Evolutionary conservation across 805 yeast species (phyloP), one percentile per base, ranked within the genome.

Genomic region (Yarrowia keelungensis): DNA sequence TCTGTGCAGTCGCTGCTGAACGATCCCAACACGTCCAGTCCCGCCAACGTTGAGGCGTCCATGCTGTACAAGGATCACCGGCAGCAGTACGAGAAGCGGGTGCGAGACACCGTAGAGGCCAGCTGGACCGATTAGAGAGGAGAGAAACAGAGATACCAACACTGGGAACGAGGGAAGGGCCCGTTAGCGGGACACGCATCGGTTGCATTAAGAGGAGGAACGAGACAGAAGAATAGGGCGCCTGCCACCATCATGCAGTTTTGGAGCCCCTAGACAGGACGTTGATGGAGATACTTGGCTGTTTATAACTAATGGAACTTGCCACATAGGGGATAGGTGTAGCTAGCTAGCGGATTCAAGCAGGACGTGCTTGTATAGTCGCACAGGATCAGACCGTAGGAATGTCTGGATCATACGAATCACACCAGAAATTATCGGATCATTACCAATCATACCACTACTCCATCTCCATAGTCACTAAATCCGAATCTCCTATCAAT

Each of bases 1-100:
- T 91, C 97, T 36, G 88, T 95, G 69, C 99, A 95, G 78, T 76
- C 81, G 71, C 83, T 95, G 71, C 82, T 95, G 73, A 95, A 95
- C 79, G 99, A 95, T 77, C 99, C 99, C 16, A 95, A 95, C 77
- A 96, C 93, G 59, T 88, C 93, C 66, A 90, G 97, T 32, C 99
- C 99, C 1, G 99, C 99, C 1, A 95, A 95, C 74, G 98, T 91
- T 8, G 99, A 95, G 79, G 98, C 98, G 5, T 97, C 99, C 1
- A 93, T 92, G 71, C 81, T 95, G 75, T 95, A 92, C 80, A 91
- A 91, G 78, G 99, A 95, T 78, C 98, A 95, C 77, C 87, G 97
- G 71, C 88, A 93, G 36, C 97, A 93, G 79, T 95, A 95, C 77
- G 86, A 89, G 68, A 92, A 92, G 77, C 82, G 97, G 72, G 99